These are phyloP conservation scores for Lyophyllum shimeji DNA, from an alignment of 768 basidiomycete species.

Conservation along the genomic window DNA sequence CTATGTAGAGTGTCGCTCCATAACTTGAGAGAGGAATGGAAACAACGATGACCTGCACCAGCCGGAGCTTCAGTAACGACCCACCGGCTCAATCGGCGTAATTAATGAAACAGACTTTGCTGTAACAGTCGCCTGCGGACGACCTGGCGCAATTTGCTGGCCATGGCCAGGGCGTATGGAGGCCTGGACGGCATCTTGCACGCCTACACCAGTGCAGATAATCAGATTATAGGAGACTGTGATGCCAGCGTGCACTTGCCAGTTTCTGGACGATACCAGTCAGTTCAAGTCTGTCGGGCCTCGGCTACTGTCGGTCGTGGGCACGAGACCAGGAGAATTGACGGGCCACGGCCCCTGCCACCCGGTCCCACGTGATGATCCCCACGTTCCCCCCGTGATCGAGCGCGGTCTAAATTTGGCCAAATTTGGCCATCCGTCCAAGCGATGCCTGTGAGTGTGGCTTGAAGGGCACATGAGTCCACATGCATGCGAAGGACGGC, in stretches of 20 bases:
- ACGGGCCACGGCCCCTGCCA: too few relatives aligned
- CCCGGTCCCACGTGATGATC: conserved; percentile 5
- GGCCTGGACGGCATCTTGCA: conserved; percentile 32
- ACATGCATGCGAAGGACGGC: neutral
- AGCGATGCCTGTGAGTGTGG: neutral
- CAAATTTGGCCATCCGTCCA: neutral
- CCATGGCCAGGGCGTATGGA: conserved; percentile 25
- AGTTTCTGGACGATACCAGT: neutral
- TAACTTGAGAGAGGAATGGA: conserved; percentile 28
- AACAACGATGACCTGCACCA: conserved; percentile 28
- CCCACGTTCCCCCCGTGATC: conserved; percentile 8
- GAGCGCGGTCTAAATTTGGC: neutral
- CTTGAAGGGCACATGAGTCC: neutral
- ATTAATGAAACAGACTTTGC: conserved; percentile 16
- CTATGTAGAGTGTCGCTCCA: conserved; percentile 28
- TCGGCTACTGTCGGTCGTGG: neutral
- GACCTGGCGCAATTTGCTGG: conserved; percentile 23
- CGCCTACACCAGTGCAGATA: conserved; percentile 8
- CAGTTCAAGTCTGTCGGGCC: too few relatives aligned
- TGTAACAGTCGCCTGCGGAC: conserved; percentile 8
- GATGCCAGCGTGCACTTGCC: conserved; percentile 7
- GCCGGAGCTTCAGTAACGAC: neutral
- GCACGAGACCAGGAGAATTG: neutral
- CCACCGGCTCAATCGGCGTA: conserved; percentile 1
- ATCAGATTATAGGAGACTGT: neutral